A percentile compares a stretch with the other conserved stretches of the same genome.
These are phyloP conservation scores for Magnusiomyces suaveolens DNA, from an alignment of 1,139 yeast species.

Conservation along the genomic window DNA sequence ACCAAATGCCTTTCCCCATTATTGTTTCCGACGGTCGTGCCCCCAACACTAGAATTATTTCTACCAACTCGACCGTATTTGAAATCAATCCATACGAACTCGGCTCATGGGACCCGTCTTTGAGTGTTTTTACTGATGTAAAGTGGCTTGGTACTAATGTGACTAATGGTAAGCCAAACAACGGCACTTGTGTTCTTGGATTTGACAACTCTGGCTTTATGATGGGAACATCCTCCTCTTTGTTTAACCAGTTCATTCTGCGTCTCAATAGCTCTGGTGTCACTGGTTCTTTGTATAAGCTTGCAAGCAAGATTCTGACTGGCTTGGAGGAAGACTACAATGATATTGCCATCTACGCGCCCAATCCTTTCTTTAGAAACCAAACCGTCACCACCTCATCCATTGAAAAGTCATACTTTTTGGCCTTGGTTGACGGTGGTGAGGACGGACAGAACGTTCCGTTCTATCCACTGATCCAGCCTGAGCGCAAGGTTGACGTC, in stretches of 20 bases:
- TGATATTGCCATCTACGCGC: conserved; percentile 63
- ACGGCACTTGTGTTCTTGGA: conserved; percentile 50
- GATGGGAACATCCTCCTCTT: conserved; percentile 68
- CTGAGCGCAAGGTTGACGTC: conserved; percentile 60
- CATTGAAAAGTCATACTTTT: conserved; percentile 33
- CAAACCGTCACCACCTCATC: conserved; percentile 17
- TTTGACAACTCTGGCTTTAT: conserved; percentile 71
- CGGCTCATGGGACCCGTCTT: conserved; percentile 82
- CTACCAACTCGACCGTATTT: conserved; percentile 66
- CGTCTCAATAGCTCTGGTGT: too few species aligned
- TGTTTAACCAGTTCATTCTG: too few species aligned
- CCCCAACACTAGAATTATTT: conserved; percentile 44
- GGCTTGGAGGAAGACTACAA: conserved; percentile 32
- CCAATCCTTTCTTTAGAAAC: conserved; percentile 63
- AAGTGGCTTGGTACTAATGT: conserved; percentile 66
- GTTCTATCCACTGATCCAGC: conserved; percentile 62
- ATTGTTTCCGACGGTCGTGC: conserved; percentile 78
- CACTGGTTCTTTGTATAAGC: too few species aligned
- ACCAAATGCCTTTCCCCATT: conserved; percentile 82
- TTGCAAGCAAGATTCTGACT: conserved; percentile 21
- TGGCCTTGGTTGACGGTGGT: conserved; percentile 81
- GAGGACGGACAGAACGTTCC: conserved; percentile 78
- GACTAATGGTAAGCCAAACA: conserved; percentile 41
- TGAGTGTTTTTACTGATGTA: conserved; percentile 58
- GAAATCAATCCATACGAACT: conserved; percentile 76